These are phyloP conservation scores for Apiotrichum sp. DNA, from an alignment of 1,284 basidiomycete genomes.

Conservation along the genomic window DNA sequence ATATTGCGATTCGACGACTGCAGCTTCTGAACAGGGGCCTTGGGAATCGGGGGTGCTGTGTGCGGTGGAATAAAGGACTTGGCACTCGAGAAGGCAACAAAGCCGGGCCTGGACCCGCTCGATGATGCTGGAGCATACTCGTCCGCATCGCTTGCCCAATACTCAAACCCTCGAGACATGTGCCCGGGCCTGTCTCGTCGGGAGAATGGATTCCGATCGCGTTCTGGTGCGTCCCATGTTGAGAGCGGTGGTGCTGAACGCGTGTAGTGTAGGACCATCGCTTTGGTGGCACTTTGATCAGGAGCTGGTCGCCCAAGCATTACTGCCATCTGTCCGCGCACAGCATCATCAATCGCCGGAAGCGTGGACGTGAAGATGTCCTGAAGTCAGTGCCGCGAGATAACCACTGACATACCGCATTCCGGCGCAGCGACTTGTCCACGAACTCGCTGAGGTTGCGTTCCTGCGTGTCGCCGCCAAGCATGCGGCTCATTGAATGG, in stretches of 20 bases:
- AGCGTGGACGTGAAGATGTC: slow-evolving; percentile 22
- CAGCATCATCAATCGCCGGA: slow-evolving; percentile 28
- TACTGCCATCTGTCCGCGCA: slow-evolving; percentile 25
- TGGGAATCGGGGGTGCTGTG: slow-evolving; percentile 8
- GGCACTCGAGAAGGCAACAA: slow-evolving; percentile 10
- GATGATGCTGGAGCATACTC: slow-evolving; percentile 35
- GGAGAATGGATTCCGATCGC: slow-evolving; percentile 34
- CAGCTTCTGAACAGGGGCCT: slow-evolving; percentile 26
- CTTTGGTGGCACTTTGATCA: slow-evolving; percentile 30
- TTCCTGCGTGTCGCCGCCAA: slow-evolving; percentile 40
- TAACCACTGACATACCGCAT: slow-evolving; percentile 19
- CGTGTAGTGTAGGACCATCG: slow-evolving; percentile 38
- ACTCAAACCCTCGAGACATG: slow-evolving; percentile 39
- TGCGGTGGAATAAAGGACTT: slow-evolving; percentile 9
- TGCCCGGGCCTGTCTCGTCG: slow-evolving; percentile 32
- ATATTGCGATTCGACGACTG: slow-evolving; percentile 32
- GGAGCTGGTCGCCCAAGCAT: slow-evolving; percentile 31
- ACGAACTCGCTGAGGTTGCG: slow-evolving; percentile 41
- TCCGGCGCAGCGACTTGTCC: slow-evolving; percentile 14
- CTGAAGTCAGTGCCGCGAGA: slow-evolving; percentile 8
- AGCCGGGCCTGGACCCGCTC: slow-evolving; percentile 11
- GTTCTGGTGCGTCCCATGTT: slow-evolving; percentile 40
- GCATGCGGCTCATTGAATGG: slow-evolving; percentile 37
- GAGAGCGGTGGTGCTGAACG: slow-evolving; percentile 38
- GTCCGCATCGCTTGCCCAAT: slow-evolving; percentile 42